Evolutionary conservation across 345 rosid species (phyloP), one percentile per base, ranked within the genome.

Genomic region (Cochlearia excelsa): DNA sequence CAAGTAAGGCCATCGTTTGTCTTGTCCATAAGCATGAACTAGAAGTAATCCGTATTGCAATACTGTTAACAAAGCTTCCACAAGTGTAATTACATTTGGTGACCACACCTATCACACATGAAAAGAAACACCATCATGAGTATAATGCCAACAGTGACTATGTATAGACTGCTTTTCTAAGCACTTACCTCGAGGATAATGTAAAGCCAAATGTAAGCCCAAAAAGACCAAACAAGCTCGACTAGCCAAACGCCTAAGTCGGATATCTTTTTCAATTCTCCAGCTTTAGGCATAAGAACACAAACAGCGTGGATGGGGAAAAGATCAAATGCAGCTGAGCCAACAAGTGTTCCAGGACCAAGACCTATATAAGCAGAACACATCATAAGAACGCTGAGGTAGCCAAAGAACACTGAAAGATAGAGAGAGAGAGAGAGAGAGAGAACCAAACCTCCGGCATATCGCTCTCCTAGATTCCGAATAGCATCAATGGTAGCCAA

Each of bases 291-390:
- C 76, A 86, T 90, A 39, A 92, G 59, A 43, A 92, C 98, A 78
- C 98, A 92, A 44, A 92, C 95, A 68, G 98, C 96, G 52, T 86
- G 96, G 67, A 88, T 92, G 10, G 98, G 98, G 51, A 88, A 88
- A 68, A 92, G 93, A 75, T 92, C 98, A 61, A 92, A 92, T 37
- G 98, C 98, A 62, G 98, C 98, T 5, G 98, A 92, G 63, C 98
- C 98, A 69, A 88, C 93, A 57, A 92, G 98, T 7, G 98, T 92
- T 79, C 86, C 98, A 51, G 98, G 98, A 64, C 98, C 96, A 78
- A 92, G 74, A 68, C 96, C 96, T 88, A 61, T 23, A 52, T 9
- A 55, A 42, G 23, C 30, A 69, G 7, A 30, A 37, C 63, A 63
- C 16, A 2, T 2, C 5, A 33, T 5, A 5, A 33, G 35, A 16